Conservation (phyloP, 305 asterid species). For the Solanum hybrid region DNA sequence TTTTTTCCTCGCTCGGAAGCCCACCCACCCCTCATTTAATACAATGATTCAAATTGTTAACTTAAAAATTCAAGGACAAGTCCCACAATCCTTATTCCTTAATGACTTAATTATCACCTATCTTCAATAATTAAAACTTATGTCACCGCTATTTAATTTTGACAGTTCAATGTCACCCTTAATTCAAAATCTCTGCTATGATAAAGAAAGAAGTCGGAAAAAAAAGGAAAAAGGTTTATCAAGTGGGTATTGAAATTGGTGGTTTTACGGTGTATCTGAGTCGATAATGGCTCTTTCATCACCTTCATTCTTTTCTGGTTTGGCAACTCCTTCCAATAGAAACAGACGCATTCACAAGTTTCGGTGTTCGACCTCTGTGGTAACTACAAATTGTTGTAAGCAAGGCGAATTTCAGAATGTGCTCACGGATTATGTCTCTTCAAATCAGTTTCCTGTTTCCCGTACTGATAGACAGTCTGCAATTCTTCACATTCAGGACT, state of each 20-base stretch:
- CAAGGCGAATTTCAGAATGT: conserved; percentile 15
- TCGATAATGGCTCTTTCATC: conserved; percentile 20
- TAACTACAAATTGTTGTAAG: conserved; percentile 12
- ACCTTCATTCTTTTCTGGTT: conserved; percentile 8
- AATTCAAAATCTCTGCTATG: no score
- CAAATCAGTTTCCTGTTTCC: conserved; percentile 20
- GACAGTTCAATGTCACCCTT: no score
- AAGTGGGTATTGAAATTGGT: conserved; percentile 22
- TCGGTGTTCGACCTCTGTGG: conserved; percentile 7
- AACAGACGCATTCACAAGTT: conserved; percentile 12
- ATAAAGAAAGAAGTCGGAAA: not conserved
- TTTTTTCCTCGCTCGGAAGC: no score
- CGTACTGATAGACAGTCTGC: conserved; percentile 38
- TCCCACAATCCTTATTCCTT: no score
- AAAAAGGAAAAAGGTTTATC: not conserved
- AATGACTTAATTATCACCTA: no score
- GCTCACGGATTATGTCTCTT: conserved; percentile 10
- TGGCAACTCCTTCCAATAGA: conserved; percentile 7
- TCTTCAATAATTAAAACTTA: no score
- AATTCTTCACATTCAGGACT: conserved; percentile 51
- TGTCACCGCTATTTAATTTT: no score
- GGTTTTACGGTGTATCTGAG: conserved; percentile 25
- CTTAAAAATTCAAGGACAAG: no score
- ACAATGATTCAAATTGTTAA: no score
- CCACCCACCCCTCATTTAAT: no score